phyloP scores from a whole-genome alignment of 2,329 filamentous ascomycete species.

The Fusarium graminum region DNA sequence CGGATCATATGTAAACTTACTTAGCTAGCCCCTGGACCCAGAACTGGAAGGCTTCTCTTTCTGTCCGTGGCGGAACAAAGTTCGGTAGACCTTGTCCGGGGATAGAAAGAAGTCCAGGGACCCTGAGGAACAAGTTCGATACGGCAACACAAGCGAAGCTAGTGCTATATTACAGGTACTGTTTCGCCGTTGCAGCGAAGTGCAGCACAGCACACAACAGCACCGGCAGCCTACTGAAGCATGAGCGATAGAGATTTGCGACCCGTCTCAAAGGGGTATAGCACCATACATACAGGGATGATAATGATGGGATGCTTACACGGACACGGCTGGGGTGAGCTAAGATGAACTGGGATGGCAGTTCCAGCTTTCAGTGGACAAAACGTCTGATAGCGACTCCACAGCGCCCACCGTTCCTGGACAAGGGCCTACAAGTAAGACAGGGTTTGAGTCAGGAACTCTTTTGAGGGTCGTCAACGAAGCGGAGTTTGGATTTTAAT shows the following conservation, averaged over 20 bases:
- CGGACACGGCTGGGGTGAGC: constrained; percentile 32
- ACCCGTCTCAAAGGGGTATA: constrained; percentile 38
- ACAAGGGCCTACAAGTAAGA: constrained; percentile 36
- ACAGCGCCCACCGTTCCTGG: constrained; percentile 47
- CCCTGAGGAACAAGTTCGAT: constrained; percentile 22
- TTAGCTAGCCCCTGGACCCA: constrained; percentile 40
- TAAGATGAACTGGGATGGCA: constrained; percentile 32
- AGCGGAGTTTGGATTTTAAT: constrained; percentile 35
- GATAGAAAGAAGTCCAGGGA: constrained; percentile 1
- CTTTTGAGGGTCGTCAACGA: constrained; percentile 20
- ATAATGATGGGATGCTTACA: constrained; percentile 42
- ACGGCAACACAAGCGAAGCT: constrained; percentile 25
- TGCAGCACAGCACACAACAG: constrained; percentile 26
- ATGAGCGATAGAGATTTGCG: constrained; percentile 41
- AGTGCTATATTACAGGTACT: constrained; percentile 11
- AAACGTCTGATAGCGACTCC: constrained; percentile 35
- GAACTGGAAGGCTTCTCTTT: constrained; percentile 38
- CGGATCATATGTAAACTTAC: constrained; percentile 25
- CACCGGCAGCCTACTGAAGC: constrained; percentile 17
- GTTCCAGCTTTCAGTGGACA: constrained; percentile 33
- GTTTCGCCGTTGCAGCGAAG: constrained; percentile 5
- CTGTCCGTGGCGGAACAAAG: constrained; percentile 15
- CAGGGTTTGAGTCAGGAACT: constrained; percentile 49
- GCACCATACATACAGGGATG: constrained; percentile 33
- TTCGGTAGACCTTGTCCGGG: constrained; percentile 15